These are phyloP conservation scores for Pelargonium australe DNA, from an alignment of 441 rosid species.

Conservation along the genomic window DNA sequence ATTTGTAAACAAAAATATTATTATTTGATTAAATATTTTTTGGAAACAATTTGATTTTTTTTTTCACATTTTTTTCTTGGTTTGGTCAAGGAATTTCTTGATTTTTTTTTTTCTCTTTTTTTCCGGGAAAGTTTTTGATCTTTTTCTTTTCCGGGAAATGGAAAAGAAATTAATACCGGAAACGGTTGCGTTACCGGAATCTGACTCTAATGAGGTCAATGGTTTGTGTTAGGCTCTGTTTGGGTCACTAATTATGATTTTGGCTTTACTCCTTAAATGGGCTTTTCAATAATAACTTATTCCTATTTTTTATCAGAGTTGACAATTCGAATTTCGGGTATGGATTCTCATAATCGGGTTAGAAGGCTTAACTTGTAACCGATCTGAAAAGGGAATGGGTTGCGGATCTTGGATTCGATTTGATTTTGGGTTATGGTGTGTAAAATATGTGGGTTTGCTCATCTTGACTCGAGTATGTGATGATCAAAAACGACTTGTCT, in stretches of 20 bases:
- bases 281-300: background rate
- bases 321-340: background rate
- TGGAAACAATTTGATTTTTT: background rate
- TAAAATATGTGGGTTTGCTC: too few relatives aligned
- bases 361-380: too few relatives aligned
- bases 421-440: too few relatives aligned
- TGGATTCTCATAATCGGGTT: too few relatives aligned
- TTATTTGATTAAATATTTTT: background rate
- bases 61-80: background rate
- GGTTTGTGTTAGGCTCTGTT: background rate
- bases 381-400: too few relatives aligned
- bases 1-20: background rate
- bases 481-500: too few relatives aligned
- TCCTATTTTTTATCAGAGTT: too few relatives aligned
- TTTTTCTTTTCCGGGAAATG: slow-evolving; percentile 1
- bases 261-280: background rate
- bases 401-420: too few relatives aligned
- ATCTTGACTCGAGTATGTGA: too few relatives aligned
- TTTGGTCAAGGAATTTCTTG: background rate
- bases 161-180: background rate
- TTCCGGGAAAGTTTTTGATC: background rate
- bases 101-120: background rate
- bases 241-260: background rate
- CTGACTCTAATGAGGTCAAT: background rate
- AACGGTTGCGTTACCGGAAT: slow-evolving; percentile 1